Conservation (phyloP, 495 filamentous ascomycete species). For the Podospora appendiculata region DNA sequence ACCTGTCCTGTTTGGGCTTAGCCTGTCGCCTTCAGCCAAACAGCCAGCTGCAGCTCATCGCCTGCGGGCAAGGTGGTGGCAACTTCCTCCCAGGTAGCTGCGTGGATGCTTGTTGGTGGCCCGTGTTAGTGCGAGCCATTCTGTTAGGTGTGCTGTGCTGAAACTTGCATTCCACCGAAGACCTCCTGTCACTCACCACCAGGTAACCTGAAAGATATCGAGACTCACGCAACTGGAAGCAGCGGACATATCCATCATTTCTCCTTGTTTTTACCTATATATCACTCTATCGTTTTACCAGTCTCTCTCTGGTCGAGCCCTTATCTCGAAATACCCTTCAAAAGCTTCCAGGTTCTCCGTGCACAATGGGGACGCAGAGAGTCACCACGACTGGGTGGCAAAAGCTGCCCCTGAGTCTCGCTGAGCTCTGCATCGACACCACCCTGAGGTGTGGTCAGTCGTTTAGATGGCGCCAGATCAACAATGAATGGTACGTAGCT, state of each 20-base stretch:
- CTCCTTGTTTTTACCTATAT: neutral
- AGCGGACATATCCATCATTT: too few species aligned
- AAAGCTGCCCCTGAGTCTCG: conserved; percentile 69
- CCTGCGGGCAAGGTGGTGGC: too few species aligned
- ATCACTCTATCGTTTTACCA: neutral
- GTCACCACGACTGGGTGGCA: conserved; percentile 56
- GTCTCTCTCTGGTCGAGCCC: neutral
- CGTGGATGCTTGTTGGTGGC: too few species aligned
- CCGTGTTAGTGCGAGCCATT: too few species aligned
- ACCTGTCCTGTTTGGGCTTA: conserved; percentile 12
- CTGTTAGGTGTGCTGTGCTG: too few species aligned
- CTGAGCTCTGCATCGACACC: conserved; percentile 84
- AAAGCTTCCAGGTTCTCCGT: too few species aligned
- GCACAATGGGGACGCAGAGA: conserved; percentile 18
- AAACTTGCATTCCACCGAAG: too few species aligned
- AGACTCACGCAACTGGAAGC: too few species aligned
- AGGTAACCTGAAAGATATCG: too few species aligned
- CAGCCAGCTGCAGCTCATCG: too few species aligned
- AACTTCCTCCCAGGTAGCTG: too few species aligned
- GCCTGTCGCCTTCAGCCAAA: neutral
- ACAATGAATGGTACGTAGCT: conserved; percentile 74
- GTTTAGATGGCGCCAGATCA: conserved; percentile 83
- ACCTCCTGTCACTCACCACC: too few species aligned
- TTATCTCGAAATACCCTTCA: neutral
- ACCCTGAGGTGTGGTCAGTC: conserved; percentile 88